A percentile compares a stretch with the other conserved stretches of the same genome.
Evolutionary conservation across 345 rosid species (phyloP).

Genomic region (Bruguiera parviflora): DNA sequence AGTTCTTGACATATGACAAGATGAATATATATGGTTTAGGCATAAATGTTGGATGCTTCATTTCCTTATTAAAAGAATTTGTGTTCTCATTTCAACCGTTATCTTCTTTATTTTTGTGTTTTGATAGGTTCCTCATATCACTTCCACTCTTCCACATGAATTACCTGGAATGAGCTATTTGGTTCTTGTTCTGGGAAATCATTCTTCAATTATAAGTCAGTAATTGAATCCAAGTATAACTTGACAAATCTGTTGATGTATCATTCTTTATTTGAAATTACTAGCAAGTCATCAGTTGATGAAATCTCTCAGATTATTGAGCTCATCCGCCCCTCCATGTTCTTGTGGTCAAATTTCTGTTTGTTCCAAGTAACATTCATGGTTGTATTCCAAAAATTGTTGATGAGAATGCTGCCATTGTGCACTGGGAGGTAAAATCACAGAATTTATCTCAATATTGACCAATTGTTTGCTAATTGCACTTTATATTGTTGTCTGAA

Average conservation of each 20-base stretch:
- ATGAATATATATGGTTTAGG: too few species aligned
- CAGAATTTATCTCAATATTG: too few species aligned
- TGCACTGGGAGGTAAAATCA: too few species aligned
- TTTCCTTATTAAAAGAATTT: too few species aligned
- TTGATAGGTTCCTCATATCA: background rate
- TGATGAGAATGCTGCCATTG: background rate
- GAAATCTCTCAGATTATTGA: constrained; percentile 56
- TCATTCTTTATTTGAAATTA: constrained; percentile 68
- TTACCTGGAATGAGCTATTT: background rate
- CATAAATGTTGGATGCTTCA: too few species aligned
- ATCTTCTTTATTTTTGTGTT: too few species aligned
- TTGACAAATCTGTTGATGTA: constrained; percentile 79
- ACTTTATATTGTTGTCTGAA: too few species aligned
- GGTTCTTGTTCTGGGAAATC: background rate
- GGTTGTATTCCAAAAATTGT: constrained; percentile 58
- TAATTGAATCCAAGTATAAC: constrained; percentile 48
- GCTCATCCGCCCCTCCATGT: constrained; percentile 50
- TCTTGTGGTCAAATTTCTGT: constrained; percentile 72
- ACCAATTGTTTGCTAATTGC: too few species aligned
- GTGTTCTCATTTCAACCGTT: too few species aligned
- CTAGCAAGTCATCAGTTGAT: constrained; percentile 47
- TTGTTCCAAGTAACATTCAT: constrained; percentile 60
- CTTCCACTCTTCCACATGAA: background rate
- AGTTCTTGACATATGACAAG: too few species aligned
- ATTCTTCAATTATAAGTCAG: background rate